Evolutionary conservation across 129 eudicot species (phyloP), one percentile per base, ranked within the genome.

Genomic region (Dittrichia graveolens): DNA sequence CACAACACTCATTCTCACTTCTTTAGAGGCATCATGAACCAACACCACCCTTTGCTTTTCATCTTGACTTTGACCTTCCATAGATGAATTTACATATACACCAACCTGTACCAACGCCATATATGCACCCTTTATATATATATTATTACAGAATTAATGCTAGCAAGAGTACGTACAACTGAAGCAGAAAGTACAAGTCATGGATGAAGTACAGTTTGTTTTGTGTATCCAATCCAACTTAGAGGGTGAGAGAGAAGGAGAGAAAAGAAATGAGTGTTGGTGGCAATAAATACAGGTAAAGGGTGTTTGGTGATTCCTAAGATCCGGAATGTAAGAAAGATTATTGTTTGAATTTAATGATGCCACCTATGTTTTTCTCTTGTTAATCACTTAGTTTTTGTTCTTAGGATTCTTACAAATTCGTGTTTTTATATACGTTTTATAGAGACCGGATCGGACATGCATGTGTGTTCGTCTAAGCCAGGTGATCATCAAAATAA

Each of bases 21-120:
- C 75, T 52, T 69, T 75, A 13, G 67, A 77, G 3, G 85, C 80
- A 74, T 84, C 88, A 59, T 81, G 85, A 73, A 81, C 71, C 67
- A 84, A 50, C 60, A 84, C 75, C 57, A 81, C 85, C 75, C 81
- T 84, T 53, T 81, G 88, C 77, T 10, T 78, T 42, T 58, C n/a
- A 12, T 63, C 76, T 60, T 78, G 77, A 80, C 44, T 70, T 69
- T 49, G 35, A 78, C 77, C 66, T 53, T 71, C 82, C 82, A 78
- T 78, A 62, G 65, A 42, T 41, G 41, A 31, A 43, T 18, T 11
- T 16, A 69, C 40, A 11, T 42, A 41, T 9, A 2, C 16, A 3
- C n/a, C 43, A 5, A 54, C 48, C 37, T 50, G 38, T 44, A 68
- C 38, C 49, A 48, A n/a, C n/a, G n/a, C n/a, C n/a, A n/a, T n/a